Evolutionary conservation across 768 basidiomycete species (phyloP).

Genomic region (Podaxis carcinomalis): DNA sequence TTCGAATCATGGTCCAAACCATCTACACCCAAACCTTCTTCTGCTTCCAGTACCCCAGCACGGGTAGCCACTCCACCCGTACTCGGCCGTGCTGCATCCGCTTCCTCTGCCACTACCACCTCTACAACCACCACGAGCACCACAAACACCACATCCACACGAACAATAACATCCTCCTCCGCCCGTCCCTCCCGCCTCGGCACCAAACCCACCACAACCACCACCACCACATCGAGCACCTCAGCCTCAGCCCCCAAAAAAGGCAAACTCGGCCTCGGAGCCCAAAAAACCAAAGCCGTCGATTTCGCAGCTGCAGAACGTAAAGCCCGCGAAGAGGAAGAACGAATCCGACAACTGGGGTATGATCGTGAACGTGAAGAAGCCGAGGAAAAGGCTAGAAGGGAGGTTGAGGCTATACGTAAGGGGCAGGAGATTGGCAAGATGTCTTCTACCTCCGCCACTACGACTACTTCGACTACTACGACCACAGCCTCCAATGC

Average conservation of each 20-base stretch:
- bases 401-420: conserved; percentile 52
- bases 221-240: conserved; percentile 22
- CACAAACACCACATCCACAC: conserved; percentile 35
- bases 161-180: conserved; percentile 65
- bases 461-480: conserved; percentile 14
- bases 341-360: conserved; percentile 85
- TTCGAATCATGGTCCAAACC: conserved; percentile 97
- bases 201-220: conserved; percentile 30
- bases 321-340: conserved; percentile 88
- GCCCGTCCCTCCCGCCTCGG: conserved; percentile 42
- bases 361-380: conserved; percentile 86
- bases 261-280: conserved; percentile 78
- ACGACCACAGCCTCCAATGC: conserved; percentile 12
- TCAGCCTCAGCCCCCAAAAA: conserved; percentile 45
- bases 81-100: conserved; percentile 48
- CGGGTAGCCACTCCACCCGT: conserved; percentile 51
- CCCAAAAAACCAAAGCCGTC: conserved; percentile 81
- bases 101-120: conserved; percentile 27
- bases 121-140: conserved; percentile 29
- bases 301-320: conserved; percentile 95
- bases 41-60: conserved; percentile 43
- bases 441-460: conserved; percentile 21
- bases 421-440: conserved; percentile 33
- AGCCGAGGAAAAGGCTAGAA: conserved; percentile 69
- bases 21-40: conserved; percentile 44